These are phyloP conservation scores for Wolfiporia cocos DNA, from an alignment of 1,284 basidiomycete species.

Conservation along the genomic window DNA sequence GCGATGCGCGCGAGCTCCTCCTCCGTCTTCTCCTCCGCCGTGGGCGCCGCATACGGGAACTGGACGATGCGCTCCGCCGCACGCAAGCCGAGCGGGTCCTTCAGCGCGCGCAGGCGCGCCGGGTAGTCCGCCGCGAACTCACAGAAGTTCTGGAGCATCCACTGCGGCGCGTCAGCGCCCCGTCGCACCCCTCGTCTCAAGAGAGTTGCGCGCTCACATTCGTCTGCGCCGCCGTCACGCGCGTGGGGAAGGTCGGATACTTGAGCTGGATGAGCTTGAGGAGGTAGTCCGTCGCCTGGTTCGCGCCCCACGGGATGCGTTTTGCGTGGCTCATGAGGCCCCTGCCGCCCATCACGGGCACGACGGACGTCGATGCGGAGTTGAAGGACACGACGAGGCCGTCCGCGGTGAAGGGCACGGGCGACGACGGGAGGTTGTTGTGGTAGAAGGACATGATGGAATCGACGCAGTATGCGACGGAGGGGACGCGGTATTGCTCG, in stretches of 20 bases:
- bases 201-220: conserved; percentile 33
- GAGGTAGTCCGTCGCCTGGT: conserved; percentile 87
- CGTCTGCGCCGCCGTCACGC: conserved; percentile 50
- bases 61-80: conserved; percentile 72
- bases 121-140: conserved; percentile 82
- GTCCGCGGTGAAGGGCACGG: conserved; percentile 46
- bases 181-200: background rate
- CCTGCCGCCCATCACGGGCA: conserved; percentile 78
- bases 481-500: conserved; percentile 88
- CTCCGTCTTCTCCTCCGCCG: conserved; percentile 83
- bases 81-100: conserved; percentile 60
- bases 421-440: conserved; percentile 43
- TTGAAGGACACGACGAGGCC: conserved; percentile 84
- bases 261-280: conserved; percentile 93
- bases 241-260: conserved; percentile 82
- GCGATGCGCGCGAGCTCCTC: conserved; percentile 79
- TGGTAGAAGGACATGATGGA: conserved; percentile 90
- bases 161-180: conserved; percentile 46
- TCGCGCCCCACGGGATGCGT: conserved; percentile 90
- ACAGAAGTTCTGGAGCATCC: conserved; percentile 88
- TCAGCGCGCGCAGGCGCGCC: conserved; percentile 57
- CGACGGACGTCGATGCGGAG: conserved; percentile 80
- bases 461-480: conserved; percentile 87
- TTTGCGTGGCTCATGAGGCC: conserved; percentile 82
- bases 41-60: conserved; percentile 74